These are phyloP conservation scores for Penstemon barbatus DNA, from an alignment of 257 asterid genomes.

Conservation along the genomic window DNA sequence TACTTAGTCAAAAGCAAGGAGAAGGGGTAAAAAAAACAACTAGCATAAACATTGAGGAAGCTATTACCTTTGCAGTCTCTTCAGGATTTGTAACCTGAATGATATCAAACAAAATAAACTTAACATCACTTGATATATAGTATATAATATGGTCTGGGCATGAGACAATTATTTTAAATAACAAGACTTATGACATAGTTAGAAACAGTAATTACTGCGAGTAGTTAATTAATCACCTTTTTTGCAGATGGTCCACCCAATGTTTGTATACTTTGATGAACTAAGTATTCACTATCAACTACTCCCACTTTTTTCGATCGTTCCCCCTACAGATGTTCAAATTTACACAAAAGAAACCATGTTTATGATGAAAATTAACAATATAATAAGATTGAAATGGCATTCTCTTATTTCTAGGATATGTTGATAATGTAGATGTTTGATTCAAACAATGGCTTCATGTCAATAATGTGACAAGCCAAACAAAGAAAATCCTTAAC, in stretches of 20 bases:
- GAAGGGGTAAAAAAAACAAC: neutral
- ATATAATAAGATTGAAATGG: neutral
- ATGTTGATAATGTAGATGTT: neutral
- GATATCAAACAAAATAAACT: conserved; percentile 25
- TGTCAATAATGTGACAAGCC: conserved; percentile 17
- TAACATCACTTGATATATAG: conserved; percentile 2
- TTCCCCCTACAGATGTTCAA: conserved; percentile 61
- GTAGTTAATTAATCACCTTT: conserved; percentile 41
- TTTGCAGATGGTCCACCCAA: conserved; percentile 79
- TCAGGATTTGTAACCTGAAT: conserved; percentile 46
- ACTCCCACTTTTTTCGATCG: conserved; percentile 89
- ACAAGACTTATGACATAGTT: neutral
- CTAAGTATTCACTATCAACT: conserved; percentile 85
- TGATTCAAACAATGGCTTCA: conserved; percentile 8
- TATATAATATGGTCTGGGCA: neutral
- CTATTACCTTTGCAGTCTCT: conserved; percentile 51
- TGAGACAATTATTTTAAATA: neutral
- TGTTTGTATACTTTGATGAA: conserved; percentile 97
- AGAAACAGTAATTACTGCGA: neutral
- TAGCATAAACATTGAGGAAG: conserved; percentile 2
- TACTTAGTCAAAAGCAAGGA: neutral
- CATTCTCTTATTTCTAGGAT: neutral
- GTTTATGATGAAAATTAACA: too few relatives aligned
- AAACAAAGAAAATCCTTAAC: neutral
- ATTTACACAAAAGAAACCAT: conserved; percentile 1